Percentiles rank a stretch among this genome's conserved stretches.
Evolutionary conservation across 768 basidiomycete genomes (phyloP).

Genomic region (Termitomyces titanicus): DNA sequence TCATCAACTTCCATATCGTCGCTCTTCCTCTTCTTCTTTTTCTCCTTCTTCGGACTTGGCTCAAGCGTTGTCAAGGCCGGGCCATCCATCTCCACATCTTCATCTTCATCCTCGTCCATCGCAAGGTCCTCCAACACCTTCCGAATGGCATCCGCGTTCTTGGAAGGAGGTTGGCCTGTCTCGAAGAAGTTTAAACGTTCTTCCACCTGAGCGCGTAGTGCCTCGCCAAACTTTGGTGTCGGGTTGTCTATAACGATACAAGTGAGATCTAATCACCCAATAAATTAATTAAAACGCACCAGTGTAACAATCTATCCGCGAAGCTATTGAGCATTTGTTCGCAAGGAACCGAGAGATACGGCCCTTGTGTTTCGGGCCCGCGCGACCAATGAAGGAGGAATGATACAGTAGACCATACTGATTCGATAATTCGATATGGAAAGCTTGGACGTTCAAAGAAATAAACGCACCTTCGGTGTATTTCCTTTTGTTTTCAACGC

Average conservation of each 20-base stretch:
- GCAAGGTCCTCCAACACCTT: slow-evolving; percentile 81
- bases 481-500: slow-evolving; percentile 99
- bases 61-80: slow-evolving; percentile 58
- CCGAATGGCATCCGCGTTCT: slow-evolving; percentile 89
- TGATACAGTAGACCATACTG: slow-evolving; percentile 98
- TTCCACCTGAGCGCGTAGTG: slow-evolving; percentile 90
- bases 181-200: slow-evolving; percentile 95
- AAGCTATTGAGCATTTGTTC: slow-evolving; percentile 97
- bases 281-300: slow-evolving; percentile 48
- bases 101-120: slow-evolving; percentile 51
- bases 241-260: slow-evolving; percentile 58
- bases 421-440: not conserved
- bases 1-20: slow-evolving; percentile 66
- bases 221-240: slow-evolving; percentile 92
- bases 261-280: not conserved
- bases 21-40: slow-evolving; percentile 68
- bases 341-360: slow-evolving; percentile 98
- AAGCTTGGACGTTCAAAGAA: not conserved
- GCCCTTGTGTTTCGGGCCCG: slow-evolving; percentile 92
- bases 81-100: slow-evolving; percentile 44
- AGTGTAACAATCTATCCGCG: slow-evolving; percentile 92
- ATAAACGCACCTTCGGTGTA: slow-evolving; percentile 75
- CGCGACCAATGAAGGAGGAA: slow-evolving; percentile 94
- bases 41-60: slow-evolving; percentile 52
- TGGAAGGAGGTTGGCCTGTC: slow-evolving; percentile 82